Conservation (phyloP, 768 basidiomycete genomes). For the Fistulinella prunicolor region DNA sequence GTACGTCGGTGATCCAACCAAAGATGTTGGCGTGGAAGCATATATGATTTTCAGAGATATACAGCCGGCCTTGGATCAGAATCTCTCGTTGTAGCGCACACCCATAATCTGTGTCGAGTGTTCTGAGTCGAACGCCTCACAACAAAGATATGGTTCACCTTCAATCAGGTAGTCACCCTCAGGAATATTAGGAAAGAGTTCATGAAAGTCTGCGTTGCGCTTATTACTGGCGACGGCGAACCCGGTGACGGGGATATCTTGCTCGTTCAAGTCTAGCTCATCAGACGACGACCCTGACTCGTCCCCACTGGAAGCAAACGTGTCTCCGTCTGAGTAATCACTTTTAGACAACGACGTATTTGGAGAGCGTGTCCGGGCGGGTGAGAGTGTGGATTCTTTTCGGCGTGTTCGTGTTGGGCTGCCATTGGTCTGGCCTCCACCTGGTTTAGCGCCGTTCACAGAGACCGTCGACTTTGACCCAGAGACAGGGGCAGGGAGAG, state of each 20-base stretch:
- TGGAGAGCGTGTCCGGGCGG: slow-evolving; percentile 13
- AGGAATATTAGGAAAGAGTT: slow-evolving; percentile 82
- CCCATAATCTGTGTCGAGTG: slow-evolving; percentile 73
- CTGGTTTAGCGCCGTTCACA: slow-evolving; percentile 14
- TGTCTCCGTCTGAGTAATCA: slow-evolving; percentile 32
- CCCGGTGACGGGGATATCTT: slow-evolving; percentile 89
- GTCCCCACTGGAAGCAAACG: slow-evolving; percentile 25
- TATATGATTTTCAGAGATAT: slow-evolving; percentile 98
- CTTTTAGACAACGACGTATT: slow-evolving; percentile 18
- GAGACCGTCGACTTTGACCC: slow-evolving; percentile 19
- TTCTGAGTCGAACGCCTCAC: slow-evolving; percentile 1
- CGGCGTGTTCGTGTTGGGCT: slow-evolving; percentile 2
- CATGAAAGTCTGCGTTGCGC: slow-evolving; percentile 94
- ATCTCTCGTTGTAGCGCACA: slow-evolving; percentile 97
- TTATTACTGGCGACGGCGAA: slow-evolving; percentile 97
- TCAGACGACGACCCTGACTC: slow-evolving; percentile 33
- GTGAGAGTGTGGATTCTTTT: slow-evolving; percentile 7
- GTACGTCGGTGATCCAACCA: slow-evolving; percentile 96
- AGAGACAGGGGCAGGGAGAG: slow-evolving; percentile 11
- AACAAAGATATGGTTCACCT: slow-evolving; percentile 50
- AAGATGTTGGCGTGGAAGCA: slow-evolving; percentile 99
- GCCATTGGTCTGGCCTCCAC: slow-evolving; percentile 1
- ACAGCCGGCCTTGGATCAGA: slow-evolving; percentile 90
- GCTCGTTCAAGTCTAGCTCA: slow-evolving; percentile 37
- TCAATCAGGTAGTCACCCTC: slow-evolving; percentile 98